phyloP scores from a whole-genome alignment of 2,329 filamentous ascomycete species.

The Calonectria pseudoreteaudii region DNA sequence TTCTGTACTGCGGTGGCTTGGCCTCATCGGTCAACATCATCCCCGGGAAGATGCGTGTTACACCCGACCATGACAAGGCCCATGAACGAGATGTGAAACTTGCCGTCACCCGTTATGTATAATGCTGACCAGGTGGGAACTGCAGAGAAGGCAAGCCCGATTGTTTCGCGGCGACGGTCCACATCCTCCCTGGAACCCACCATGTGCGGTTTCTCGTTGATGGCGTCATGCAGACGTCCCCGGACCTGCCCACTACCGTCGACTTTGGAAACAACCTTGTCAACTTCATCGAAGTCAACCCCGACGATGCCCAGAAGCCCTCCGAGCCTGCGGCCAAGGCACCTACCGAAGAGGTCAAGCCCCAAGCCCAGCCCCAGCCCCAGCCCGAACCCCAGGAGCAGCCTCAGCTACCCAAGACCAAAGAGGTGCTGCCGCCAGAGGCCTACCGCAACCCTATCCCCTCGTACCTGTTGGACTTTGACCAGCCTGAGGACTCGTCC shows the following conservation, averaged over 20 bases:
- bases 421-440: constrained; percentile 65
- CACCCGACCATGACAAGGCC: constrained; percentile 17
- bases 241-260: constrained; percentile 90
- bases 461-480: constrained; percentile 86
- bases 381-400: constrained; percentile 37
- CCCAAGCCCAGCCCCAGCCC: constrained; percentile 1
- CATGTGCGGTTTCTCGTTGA: constrained; percentile 97
- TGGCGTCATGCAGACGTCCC: constrained; percentile 90
- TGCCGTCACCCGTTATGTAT: constrained; percentile 18
- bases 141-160: constrained; percentile 67
- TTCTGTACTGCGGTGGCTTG: constrained; percentile 42
- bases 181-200: constrained; percentile 92
- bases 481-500: constrained; percentile 82
- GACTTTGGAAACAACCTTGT: constrained; percentile 98
- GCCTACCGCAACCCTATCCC: constrained; percentile 82
- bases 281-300: constrained; percentile 95
- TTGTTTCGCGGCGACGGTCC: constrained; percentile 80
- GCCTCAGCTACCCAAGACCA: constrained; percentile 62
- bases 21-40: constrained; percentile 25
- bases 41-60: constrained; percentile 35
- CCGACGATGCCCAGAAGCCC: constrained; percentile 70
- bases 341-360: constrained; percentile 17
- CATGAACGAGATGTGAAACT: background rate
- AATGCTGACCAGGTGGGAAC: constrained; percentile 29
- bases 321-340: constrained; percentile 31